Percentiles rank a stretch among this genome's conserved stretches.
phyloP scores from a whole-genome alignment of 148 eudicot genomes.

The Suaeda aralocaspica region DNA sequence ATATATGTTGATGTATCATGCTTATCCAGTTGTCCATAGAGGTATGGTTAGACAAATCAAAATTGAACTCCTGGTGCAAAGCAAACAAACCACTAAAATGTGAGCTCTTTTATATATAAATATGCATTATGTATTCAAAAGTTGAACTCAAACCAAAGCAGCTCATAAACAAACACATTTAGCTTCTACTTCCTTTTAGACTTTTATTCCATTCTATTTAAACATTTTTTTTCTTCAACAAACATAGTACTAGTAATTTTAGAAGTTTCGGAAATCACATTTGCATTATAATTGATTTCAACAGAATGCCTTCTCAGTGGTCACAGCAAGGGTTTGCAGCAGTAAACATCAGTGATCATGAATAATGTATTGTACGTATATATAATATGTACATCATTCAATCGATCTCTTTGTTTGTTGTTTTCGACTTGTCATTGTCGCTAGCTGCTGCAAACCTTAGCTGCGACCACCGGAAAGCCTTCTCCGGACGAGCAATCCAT shows the following conservation, averaged over 20 bases:
- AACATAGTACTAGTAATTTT: too few relatives aligned
- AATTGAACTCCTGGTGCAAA: too few relatives aligned
- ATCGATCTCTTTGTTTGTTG: too few relatives aligned
- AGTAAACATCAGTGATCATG: neutral
- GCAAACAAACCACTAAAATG: too few relatives aligned
- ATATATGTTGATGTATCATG: too few relatives aligned
- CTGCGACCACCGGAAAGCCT: constrained; percentile 9
- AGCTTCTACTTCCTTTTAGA: neutral
- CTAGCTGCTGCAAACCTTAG: constrained; percentile 13
- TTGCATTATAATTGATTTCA: neutral
- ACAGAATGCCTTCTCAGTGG: neutral
- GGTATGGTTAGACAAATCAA: too few relatives aligned
- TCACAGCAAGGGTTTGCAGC: constrained; percentile 19
- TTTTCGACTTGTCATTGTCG: neutral
- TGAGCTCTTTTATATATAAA: neutral
- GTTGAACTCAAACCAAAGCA: neutral
- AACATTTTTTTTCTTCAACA: neutral
- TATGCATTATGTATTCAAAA: neutral
- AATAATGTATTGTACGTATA: neutral
- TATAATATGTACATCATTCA: too few relatives aligned
- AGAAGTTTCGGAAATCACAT: neutral
- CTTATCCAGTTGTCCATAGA: too few relatives aligned
- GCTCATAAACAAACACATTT: neutral
- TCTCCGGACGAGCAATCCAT: neutral
- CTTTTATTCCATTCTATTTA: neutral